A percentile compares a stretch with the other conserved stretches of the same genome.
phyloP scores from a whole-genome alignment of 1,139 yeast genomes.

The Torulaspora pretoriensis region DNA sequence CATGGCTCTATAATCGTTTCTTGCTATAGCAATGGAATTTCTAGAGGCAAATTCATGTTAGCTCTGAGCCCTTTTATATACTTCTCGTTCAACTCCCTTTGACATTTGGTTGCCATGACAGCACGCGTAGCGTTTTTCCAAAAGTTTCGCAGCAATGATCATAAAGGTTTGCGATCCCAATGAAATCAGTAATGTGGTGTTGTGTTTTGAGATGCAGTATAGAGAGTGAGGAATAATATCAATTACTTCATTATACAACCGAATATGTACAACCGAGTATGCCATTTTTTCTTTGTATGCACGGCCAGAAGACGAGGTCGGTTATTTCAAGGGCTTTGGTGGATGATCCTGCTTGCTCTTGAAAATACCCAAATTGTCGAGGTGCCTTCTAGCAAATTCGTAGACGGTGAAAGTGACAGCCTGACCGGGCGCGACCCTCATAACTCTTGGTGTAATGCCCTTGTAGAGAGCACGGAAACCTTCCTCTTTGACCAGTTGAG shows the following conservation, averaged over 20 bases:
- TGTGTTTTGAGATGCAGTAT: not conserved
- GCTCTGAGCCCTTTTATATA: not conserved
- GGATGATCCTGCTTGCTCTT: conserved; percentile 10
- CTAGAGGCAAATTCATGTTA: not conserved
- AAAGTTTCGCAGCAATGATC: not conserved
- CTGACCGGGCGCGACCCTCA: conserved; percentile 99
- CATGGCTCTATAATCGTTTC: conserved; percentile 3
- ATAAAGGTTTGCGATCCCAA: not conserved
- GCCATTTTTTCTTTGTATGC: conserved; percentile 4
- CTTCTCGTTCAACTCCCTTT: not conserved
- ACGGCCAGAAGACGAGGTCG: conserved; percentile 1
- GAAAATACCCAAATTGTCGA: conserved; percentile 45
- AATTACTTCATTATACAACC: conserved; percentile 4
- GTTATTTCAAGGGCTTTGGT: conserved; percentile 15
- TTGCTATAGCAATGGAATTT: not conserved
- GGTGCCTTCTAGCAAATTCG: conserved; percentile 73
- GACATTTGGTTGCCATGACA: not conserved
- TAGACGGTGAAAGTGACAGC: conserved; percentile 97
- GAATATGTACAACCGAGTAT: conserved; percentile 1
- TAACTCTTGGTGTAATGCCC: conserved; percentile 97
- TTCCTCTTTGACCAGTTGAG: conserved; percentile 79
- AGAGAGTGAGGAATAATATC: conserved; percentile 5
- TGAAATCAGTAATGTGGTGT: not conserved
- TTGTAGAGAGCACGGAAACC: conserved; percentile 85
- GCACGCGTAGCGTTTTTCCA: not conserved